Percentiles rank a stretch among this genome's conserved stretches.
These are phyloP conservation scores for Mucor mucedo DNA, from an alignment of 371 early-diverging fungal species.

Conservation along the genomic window DNA sequence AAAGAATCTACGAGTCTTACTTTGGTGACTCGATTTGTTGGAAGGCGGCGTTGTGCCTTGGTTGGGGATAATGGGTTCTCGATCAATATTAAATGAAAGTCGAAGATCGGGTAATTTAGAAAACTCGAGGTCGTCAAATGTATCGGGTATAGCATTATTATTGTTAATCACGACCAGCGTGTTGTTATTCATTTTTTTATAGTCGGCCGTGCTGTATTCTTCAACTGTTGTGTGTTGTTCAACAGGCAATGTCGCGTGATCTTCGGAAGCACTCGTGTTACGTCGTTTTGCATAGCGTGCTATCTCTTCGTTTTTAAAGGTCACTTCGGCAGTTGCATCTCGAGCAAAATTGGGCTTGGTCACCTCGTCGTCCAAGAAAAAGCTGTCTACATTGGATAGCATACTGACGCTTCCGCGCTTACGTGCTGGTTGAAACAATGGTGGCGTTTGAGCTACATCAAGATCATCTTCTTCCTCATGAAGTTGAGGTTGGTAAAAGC, in stretches of 20 bases:
- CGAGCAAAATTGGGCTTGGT: constrained; percentile 5
- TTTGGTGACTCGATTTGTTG: constrained; percentile 16
- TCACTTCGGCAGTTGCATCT: not conserved
- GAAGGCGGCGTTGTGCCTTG: constrained; percentile 13
- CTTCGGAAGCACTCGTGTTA: constrained; percentile 38
- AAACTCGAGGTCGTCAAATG: constrained; percentile 30
- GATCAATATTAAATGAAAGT: constrained; percentile 29
- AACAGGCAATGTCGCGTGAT: constrained; percentile 4
- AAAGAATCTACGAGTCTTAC: constrained; percentile 40
- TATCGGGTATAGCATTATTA: constrained; percentile 8
- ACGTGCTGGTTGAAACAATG: constrained; percentile 28
- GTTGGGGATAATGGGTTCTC: not conserved
- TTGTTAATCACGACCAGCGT: constrained; percentile 35
- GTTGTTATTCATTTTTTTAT: constrained; percentile 2
- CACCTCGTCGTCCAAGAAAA: constrained; percentile 28
- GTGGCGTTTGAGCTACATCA: not conserved
- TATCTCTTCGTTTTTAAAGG: constrained; percentile 29
- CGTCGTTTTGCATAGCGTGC: constrained; percentile 41
- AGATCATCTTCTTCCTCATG: not conserved
- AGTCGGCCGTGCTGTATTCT: not conserved
- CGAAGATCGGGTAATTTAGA: constrained; percentile 29
- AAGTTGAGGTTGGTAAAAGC: constrained; percentile 12
- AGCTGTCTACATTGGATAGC: constrained; percentile 46
- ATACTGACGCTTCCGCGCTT: constrained; percentile 54
- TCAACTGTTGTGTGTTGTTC: constrained; percentile 5